A percentile compares a stretch with the other conserved stretches of the same genome.
Evolutionary conservation across 306 rosid genomes (phyloP).

Genomic region (Cucurbita maxima): DNA sequence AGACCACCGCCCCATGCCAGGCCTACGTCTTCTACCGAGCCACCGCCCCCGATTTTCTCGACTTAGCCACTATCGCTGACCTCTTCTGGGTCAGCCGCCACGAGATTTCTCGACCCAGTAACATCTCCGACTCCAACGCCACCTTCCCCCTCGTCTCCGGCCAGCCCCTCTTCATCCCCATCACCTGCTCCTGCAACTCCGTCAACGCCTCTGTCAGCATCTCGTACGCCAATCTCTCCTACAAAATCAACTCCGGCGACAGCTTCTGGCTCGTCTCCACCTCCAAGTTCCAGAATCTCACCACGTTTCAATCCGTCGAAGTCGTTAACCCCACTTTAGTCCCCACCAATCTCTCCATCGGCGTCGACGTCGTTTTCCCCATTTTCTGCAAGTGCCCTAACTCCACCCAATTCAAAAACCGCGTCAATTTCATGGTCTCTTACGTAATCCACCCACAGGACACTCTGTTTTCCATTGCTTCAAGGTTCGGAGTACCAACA

Average conservation of each 20-base stretch:
- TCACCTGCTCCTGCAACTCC: conserved; percentile 50
- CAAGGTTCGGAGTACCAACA: conserved; percentile 20
- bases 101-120: conserved; percentile 41
- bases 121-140: conserved; percentile 49
- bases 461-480: conserved; percentile 37
- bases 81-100: conserved; percentile 63
- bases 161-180: conserved; percentile 61
- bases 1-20: conserved; percentile 31
- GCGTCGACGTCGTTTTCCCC: conserved; percentile 36
- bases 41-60: conserved; percentile 37
- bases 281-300: conserved; percentile 31
- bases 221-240: conserved; percentile 63
- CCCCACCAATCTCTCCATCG: conserved; percentile 26
- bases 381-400: conserved; percentile 74
- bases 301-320: conserved; percentile 55
- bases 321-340: conserved; percentile 47
- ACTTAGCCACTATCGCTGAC: conserved; percentile 63
- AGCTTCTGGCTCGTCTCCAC: conserved; percentile 45
- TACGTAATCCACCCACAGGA: conserved; percentile 68
- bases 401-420: conserved; percentile 12
- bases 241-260: conserved; percentile 28
- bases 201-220: conserved; percentile 26
- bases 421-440: conserved; percentile 28
- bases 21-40: conserved; percentile 62
- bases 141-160: conserved; percentile 23